Evolutionary conservation across 495 filamentous ascomycete genomes (phyloP).

Genomic region (Xeromyces bisporus): DNA sequence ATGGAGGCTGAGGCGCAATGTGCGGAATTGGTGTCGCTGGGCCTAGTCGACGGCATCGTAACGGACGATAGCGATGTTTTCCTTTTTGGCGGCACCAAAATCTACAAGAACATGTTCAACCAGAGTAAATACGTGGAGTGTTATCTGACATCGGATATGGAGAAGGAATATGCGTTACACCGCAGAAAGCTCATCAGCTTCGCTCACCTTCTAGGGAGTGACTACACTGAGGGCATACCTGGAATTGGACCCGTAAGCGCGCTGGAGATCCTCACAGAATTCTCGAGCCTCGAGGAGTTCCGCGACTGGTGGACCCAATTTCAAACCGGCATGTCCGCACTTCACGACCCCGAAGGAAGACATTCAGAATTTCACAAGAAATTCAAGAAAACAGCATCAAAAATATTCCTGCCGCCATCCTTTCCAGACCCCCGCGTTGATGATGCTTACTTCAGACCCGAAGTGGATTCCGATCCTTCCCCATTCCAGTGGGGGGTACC

Average conservation of each 20-base stretch:
- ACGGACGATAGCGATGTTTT: constrained; percentile 97
- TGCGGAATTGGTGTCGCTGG: constrained; percentile 69
- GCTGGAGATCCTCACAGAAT: constrained; percentile 84
- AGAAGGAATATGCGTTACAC: constrained; percentile 73
- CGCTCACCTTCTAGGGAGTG: constrained; percentile 76
- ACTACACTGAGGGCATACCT: constrained; percentile 86
- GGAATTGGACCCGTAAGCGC: constrained; percentile 89
- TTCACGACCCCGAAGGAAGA: constrained; percentile 13
- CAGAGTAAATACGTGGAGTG: constrained; percentile 94
- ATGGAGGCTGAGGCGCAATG: constrained; percentile 99
- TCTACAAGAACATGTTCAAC: constrained; percentile 99
- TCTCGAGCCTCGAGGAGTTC: constrained; percentile 50
- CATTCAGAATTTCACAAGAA: constrained; percentile 59
- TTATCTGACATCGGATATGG: constrained; percentile 73
- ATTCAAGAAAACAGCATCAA: constrained; percentile 62
- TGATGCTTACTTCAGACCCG: constrained; percentile 68
- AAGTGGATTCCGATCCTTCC: constrained; percentile 63
- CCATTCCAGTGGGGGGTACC: constrained; percentile 89
- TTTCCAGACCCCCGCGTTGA: constrained; percentile 66
- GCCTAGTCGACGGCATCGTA: constrained; percentile 92
- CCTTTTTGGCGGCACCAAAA: constrained; percentile 83
- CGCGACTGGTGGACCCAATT: constrained; percentile 73
- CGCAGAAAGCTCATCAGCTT: constrained; percentile 68
- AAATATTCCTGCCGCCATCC: constrained; percentile 62
- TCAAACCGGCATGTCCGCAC: constrained; percentile 36